Conservation (phyloP, 257 asterid species). For the Penstemon eatonii region DNA sequence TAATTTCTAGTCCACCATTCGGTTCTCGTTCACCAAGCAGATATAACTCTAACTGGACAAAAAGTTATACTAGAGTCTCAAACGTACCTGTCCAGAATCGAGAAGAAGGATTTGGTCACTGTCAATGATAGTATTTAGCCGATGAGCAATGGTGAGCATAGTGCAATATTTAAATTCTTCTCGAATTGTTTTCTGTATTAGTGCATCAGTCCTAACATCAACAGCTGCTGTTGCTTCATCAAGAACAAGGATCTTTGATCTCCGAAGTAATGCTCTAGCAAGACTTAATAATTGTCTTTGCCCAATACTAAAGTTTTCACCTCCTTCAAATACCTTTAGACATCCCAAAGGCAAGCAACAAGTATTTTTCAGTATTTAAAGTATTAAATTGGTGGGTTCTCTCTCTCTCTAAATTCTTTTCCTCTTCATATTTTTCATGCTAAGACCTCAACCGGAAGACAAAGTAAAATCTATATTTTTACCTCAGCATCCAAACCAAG, state of each 20-base stretch:
- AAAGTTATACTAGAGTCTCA: neutral
- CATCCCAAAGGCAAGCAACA: slow-evolving; percentile 12
- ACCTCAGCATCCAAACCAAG: slow-evolving; percentile 90
- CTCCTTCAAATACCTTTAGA: slow-evolving; percentile 75
- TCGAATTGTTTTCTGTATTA: slow-evolving; percentile 79
- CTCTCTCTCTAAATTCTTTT: neutral
- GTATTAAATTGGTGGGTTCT: too few species aligned
- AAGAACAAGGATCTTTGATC: slow-evolving; percentile 82
- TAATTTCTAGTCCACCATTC: too few species aligned
- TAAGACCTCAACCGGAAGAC: neutral
- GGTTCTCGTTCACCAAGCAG: too few species aligned
- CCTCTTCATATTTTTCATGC: neutral
- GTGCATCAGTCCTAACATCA: slow-evolving; percentile 84
- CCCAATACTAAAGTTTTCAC: slow-evolving; percentile 88
- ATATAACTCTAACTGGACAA: neutral
- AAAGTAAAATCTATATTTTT: slow-evolving; percentile 3
- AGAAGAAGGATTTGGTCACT: slow-evolving; percentile 70
- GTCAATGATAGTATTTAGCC: slow-evolving; percentile 76
- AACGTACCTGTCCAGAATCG: slow-evolving; percentile 62
- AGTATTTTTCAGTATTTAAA: neutral
- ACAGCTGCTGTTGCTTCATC: slow-evolving; percentile 93
- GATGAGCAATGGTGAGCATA: slow-evolving; percentile 83
- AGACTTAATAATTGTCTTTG: slow-evolving; percentile 84
- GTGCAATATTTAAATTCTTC: slow-evolving; percentile 78
- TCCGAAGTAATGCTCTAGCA: slow-evolving; percentile 74